Evolutionary conservation across 768 basidiomycete species (phyloP), one percentile per base, ranked within the genome.

Genomic region (Lyophyllum shimeji): DNA sequence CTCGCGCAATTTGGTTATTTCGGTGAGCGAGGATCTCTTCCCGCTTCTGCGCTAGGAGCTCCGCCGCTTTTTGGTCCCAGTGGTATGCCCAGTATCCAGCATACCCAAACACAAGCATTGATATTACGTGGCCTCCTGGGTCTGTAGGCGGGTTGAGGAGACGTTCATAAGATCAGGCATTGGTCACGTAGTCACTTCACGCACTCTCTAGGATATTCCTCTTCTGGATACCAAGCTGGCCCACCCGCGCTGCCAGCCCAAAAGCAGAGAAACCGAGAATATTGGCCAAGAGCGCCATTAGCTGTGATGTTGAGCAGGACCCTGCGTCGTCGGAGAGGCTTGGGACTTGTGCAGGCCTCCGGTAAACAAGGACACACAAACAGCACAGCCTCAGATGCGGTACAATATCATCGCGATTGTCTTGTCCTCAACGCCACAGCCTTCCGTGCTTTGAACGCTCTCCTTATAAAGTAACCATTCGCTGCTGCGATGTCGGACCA

Each of bases 191-290:
- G 24, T 48, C n/a, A 47, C 15, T 24, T 47, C 25, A 82, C 93
- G 69, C 67, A 95, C 94, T 92, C 45, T 85, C 80, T 71, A 90
- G 82, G 57, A 95, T 79, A 66, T 86, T 85, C 65, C 89, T 80
- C 67, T 81, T 86, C 71, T 93, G 88, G 65, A 97, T 89, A 52
- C 87, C 89, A 21, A 97, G 84, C 73, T 95, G 93, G 63, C 90
- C 92, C 57, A 93, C 77, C 56, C 95, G 82, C 18, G 87, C 85
- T 20, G 86, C 86, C 56, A 97, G 86, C 42, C 94, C 94, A 66
- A 93, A 87, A 54, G 81, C 71, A 2, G 90, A 89, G 72, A 91
- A 91, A 40, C 90, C 90, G 66, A 91, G 69, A 59, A 93, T 72
- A 66, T 83, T 90, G 48, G 83, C 74, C 53, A 89, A 74, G 66